Conservation (phyloP, 257 asterid genomes). For the Petrea volubilis region DNA sequence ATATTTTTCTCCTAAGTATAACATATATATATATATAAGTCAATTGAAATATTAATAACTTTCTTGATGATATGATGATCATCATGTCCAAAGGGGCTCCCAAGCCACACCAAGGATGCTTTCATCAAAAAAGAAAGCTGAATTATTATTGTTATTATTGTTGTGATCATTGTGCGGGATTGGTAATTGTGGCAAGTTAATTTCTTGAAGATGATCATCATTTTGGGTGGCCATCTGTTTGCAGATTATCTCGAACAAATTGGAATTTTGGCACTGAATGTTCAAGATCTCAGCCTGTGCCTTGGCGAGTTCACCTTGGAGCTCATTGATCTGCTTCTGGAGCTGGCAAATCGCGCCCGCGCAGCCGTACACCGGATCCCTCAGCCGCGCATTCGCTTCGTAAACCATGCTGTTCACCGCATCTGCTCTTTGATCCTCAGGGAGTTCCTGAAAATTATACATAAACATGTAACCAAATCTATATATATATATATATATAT, state of each 20-base stretch:
- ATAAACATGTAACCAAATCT: not conserved
- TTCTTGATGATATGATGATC: not conserved
- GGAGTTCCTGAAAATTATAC: conserved; percentile 40
- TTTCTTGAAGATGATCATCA: not conserved
- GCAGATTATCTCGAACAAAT: conserved; percentile 36
- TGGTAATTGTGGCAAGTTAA: not conserved
- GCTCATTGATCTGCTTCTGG: conserved; percentile 48
- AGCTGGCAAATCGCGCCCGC: conserved; percentile 54
- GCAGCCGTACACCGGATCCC: conserved; percentile 58
- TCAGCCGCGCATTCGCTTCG: conserved; percentile 53
- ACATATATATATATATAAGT: not conserved
- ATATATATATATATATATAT: not conserved
- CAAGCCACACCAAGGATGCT: conserved; percentile 36
- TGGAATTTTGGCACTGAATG: conserved; percentile 47
- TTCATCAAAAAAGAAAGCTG: conserved; percentile 44
- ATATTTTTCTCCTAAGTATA: not conserved
- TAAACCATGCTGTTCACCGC: conserved; percentile 65
- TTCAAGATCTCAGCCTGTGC: conserved; percentile 50
- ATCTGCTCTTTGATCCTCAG: conserved; percentile 49
- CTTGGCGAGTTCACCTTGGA: conserved; percentile 52
- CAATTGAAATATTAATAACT: not conserved
- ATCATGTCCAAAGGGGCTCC: conserved; percentile 62
- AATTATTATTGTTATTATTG: not conserved
- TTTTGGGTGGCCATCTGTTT: conserved; percentile 18
- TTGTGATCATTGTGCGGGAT: conserved; percentile 25